Conservation (phyloP, 441 rosid genomes). For the Bruguiera hainesii region DNA sequence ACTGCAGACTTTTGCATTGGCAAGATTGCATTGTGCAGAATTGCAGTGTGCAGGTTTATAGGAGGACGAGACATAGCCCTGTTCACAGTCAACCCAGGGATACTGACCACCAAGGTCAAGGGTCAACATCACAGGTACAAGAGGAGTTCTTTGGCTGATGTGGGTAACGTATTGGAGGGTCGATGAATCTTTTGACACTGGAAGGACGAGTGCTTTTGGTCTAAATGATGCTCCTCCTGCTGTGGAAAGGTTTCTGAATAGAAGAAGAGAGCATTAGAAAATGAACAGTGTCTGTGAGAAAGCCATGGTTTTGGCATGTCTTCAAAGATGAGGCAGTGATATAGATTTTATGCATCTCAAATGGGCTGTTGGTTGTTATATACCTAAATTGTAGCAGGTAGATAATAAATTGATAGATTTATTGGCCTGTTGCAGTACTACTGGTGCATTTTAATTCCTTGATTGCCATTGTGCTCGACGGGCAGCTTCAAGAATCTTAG, state of each 20-base stretch:
- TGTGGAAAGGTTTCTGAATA: background rate
- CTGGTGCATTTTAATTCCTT: no score
- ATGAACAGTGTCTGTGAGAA: no score
- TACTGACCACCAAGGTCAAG: constrained; percentile 56
- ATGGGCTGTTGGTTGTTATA: no score
- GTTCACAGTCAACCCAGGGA: constrained; percentile 62
- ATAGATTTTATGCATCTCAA: no score
- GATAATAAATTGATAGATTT: no score
- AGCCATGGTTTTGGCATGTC: no score
- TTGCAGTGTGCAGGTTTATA: constrained; percentile 39
- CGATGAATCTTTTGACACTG: constrained; percentile 47
- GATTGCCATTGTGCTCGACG: no score
- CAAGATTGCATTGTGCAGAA: constrained; percentile 43
- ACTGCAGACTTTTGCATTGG: constrained; percentile 28
- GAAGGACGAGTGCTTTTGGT: constrained; percentile 19
- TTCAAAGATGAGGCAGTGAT: no score
- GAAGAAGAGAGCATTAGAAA: background rate
- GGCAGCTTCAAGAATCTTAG: no score
- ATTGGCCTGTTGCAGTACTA: no score
- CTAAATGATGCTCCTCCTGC: background rate
- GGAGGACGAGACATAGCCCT: constrained; percentile 47
- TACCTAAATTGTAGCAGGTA: no score
- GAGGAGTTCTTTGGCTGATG: constrained; percentile 61
- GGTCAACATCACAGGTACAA: constrained; percentile 37
- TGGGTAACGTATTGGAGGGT: constrained; percentile 51